Evolutionary conservation across 129 eudicot species (phyloP).

Genomic region (Scalesia atractyloides): DNA sequence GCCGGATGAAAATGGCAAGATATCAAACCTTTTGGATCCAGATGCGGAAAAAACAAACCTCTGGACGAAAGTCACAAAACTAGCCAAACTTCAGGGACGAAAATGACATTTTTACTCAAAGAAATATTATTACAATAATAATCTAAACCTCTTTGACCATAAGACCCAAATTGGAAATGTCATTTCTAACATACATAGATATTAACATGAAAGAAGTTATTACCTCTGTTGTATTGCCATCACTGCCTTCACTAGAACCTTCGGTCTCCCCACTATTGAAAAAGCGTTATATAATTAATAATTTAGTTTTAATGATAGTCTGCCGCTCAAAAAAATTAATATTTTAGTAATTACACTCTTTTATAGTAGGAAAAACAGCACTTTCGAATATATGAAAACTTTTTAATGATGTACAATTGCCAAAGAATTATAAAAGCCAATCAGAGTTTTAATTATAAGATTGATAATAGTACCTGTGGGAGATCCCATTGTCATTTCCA

Average conservation of each 20-base stretch:
- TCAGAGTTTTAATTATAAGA: background rate
- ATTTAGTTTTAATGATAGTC: background rate
- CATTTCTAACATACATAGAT: background rate
- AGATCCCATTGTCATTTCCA: conserved; percentile 41
- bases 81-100: too few relatives aligned
- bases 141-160: background rate
- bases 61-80: too few relatives aligned
- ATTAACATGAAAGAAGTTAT: background rate
- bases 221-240: conserved; percentile 73
- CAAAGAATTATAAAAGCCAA: background rate
- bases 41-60: too few relatives aligned
- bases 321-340: background rate
- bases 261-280: conserved; percentile 76
- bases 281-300: conserved; percentile 1
- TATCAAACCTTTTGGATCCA: too few relatives aligned
- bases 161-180: background rate
- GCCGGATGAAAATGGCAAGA: too few relatives aligned
- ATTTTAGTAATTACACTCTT: background rate
- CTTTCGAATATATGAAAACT: background rate
- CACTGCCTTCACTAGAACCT: conserved; percentile 92
- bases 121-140: background rate
- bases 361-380: background rate
- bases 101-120: background rate
- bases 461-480: conserved; percentile 59
- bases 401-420: background rate